Conservation (phyloP, 2,329 filamentous ascomycete species). For the Pochonia chlamydosporia region DNA sequence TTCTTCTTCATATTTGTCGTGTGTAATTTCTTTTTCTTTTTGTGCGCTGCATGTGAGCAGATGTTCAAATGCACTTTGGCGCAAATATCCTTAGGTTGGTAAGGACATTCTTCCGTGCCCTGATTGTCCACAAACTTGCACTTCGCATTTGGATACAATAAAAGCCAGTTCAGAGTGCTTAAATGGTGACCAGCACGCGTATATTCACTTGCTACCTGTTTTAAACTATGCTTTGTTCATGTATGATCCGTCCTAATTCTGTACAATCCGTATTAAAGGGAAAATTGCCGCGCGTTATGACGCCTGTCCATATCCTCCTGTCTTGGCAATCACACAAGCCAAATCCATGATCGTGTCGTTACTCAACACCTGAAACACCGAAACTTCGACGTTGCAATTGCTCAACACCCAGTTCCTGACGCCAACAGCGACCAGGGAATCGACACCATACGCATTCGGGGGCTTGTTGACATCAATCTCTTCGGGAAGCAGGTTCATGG, state of each 20-base stretch:
- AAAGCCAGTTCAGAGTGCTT: too few species aligned
- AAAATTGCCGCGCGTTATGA: background rate
- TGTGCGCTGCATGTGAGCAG: too few species aligned
- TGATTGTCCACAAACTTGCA: too few species aligned
- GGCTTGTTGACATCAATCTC: constrained; percentile 37
- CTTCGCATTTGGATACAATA: too few species aligned
- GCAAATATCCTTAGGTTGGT: too few species aligned
- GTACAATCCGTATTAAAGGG: too few species aligned
- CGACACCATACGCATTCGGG: constrained; percentile 42
- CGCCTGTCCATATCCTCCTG: constrained; percentile 21
- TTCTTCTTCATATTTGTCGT: background rate
- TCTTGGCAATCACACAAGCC: constrained; percentile 27
- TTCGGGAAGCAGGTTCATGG: constrained; percentile 37
- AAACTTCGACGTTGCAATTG: constrained; percentile 37
- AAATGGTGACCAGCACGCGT: too few species aligned
- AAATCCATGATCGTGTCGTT: constrained; percentile 34
- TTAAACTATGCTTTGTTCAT: too few species aligned
- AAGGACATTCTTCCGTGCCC: too few species aligned
- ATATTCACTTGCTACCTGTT: too few species aligned
- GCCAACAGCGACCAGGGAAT: constrained; percentile 47
- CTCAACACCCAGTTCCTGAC: constrained; percentile 45
- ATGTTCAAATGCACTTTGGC: too few species aligned
- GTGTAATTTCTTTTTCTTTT: background rate
- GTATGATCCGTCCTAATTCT: too few species aligned
- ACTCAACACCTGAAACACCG: constrained; percentile 42